A percentile compares a stretch with the other conserved stretches of the same genome.
Conservation (phyloP, 768 basidiomycete species). For the Pisolithus microcarpus region DNA sequence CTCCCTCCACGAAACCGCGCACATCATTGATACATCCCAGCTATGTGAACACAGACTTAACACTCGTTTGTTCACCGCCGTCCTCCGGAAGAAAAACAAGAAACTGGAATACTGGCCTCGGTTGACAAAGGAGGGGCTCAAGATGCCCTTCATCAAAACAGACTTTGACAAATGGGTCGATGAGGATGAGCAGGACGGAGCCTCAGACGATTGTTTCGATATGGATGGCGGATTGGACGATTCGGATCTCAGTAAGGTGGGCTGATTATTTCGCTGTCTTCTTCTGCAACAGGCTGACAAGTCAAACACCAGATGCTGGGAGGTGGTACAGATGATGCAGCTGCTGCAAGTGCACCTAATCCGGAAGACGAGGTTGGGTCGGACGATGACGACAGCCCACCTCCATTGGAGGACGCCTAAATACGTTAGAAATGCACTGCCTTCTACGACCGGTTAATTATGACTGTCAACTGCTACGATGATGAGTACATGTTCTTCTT, state of each 20-base stretch:
- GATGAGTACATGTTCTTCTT: no score
- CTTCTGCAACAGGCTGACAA: constrained; percentile 3
- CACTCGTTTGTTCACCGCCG: constrained; percentile 57
- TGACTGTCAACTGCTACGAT: no score
- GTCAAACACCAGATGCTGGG: constrained; percentile 34
- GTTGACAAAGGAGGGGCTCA: constrained; percentile 82
- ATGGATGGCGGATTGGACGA: constrained; percentile 36
- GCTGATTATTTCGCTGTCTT: constrained; percentile 2
- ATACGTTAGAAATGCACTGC: constrained; percentile 1
- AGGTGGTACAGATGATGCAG: not conserved
- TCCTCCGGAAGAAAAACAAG: constrained; percentile 75
- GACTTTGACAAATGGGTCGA: constrained; percentile 96
- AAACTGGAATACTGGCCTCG: constrained; percentile 86
- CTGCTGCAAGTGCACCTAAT: not conserved
- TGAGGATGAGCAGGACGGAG: constrained; percentile 90
- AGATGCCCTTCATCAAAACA: constrained; percentile 81
- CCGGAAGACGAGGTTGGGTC: constrained; percentile 25
- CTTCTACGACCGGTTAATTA: not conserved
- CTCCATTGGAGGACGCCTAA: constrained; percentile 64
- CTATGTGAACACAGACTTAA: constrained; percentile 44
- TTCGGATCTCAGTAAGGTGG: constrained; percentile 64
- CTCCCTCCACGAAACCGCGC: not conserved
- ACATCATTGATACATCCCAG: constrained; percentile 9
- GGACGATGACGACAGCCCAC: constrained; percentile 60
- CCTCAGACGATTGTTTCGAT: constrained; percentile 37